Conservation (phyloP, 805 yeast species). For the Tetrapisispora nanseiensis region DNA sequence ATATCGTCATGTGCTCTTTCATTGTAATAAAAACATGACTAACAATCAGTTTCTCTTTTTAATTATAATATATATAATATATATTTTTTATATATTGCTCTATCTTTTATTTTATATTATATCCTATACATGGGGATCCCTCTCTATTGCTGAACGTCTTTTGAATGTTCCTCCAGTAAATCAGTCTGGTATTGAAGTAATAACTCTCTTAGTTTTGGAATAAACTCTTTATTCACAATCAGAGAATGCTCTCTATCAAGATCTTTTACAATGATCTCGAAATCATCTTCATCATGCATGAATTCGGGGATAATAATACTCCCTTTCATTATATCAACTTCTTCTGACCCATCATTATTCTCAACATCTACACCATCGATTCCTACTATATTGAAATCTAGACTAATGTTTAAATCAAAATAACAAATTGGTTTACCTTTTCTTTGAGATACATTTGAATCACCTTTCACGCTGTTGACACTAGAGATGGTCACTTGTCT, state of each 20-base stretch:
- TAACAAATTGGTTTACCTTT: conserved; percentile 73
- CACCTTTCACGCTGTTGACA: conserved; percentile 48
- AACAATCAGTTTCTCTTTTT: too few species aligned
- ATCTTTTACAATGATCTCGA: conserved; percentile 34
- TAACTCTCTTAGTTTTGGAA: conserved; percentile 42
- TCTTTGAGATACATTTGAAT: conserved; percentile 76
- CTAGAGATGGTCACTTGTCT: conserved; percentile 25
- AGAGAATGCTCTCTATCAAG: conserved; percentile 29
- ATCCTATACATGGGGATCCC: too few species aligned
- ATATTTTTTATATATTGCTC: too few species aligned
- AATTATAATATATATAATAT: too few species aligned
- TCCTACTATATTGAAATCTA: conserved; percentile 34
- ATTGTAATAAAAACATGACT: too few species aligned
- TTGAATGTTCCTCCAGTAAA: conserved; percentile 50
- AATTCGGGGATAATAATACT: conserved; percentile 52
- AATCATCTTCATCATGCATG: conserved; percentile 67
- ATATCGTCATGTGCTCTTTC: too few species aligned
- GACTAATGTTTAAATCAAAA: conserved; percentile 51
- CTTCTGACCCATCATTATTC: conserved; percentile 16
- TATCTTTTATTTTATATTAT: too few species aligned
- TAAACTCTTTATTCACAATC: conserved; percentile 37
- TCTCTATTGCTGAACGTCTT: conserved; percentile 46
- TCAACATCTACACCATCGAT: background rate
- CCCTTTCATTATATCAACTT: conserved; percentile 34
- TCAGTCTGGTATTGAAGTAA: conserved; percentile 54